Percentiles rank a stretch among this genome's conserved stretches.
Conservation (phyloP, 306 rosid genomes). For the Citrullus mucosospermus region DNA sequence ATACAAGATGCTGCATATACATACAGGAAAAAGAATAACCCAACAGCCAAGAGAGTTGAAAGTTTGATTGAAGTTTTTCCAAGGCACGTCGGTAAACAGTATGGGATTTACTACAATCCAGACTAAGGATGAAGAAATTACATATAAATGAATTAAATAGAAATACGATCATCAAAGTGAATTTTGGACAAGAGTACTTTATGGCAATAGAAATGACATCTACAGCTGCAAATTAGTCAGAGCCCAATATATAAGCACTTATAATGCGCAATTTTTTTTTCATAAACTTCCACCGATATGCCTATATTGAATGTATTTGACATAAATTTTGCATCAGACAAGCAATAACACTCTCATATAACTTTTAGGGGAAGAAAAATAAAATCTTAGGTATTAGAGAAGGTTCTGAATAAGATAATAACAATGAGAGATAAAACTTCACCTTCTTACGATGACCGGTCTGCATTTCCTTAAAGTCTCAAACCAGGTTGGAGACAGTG, state of each 20-base stretch:
- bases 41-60: neutral
- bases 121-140: neutral
- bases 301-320: neutral
- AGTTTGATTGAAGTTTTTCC: neutral
- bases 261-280: neutral
- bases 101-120: neutral
- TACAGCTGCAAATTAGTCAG: neutral
- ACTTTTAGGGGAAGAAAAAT: neutral
- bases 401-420: neutral
- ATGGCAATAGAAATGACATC: neutral
- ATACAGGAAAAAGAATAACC: constrained; percentile 2
- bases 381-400: neutral
- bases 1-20: neutral
- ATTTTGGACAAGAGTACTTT: neutral
- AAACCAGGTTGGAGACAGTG: constrained; percentile 15
- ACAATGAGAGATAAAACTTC: neutral
- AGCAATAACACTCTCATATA: neutral
- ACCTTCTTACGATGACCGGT: constrained; percentile 78
- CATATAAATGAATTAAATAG: constrained; percentile 17
- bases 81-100: neutral
- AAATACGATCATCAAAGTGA: neutral
- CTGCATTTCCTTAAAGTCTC: constrained; percentile 49
- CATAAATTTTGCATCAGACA: neutral
- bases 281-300: neutral
- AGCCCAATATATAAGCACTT: neutral